A percentile compares a stretch with the other conserved stretches of the same genome.
These are phyloP conservation scores for Chondrus crispus DNA, from an alignment of 23 red algal species.

Conservation along the genomic window DNA sequence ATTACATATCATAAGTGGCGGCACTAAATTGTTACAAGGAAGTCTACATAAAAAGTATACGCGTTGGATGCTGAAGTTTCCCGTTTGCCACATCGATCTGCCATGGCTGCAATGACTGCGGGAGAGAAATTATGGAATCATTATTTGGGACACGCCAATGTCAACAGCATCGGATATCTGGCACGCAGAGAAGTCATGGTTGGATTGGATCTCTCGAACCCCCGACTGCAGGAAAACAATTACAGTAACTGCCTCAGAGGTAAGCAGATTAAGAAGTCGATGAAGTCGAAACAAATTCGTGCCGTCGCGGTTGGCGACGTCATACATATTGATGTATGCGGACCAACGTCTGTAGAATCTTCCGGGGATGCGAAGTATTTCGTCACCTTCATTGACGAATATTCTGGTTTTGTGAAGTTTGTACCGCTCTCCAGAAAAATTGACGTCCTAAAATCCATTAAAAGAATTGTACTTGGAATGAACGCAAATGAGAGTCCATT, in stretches of 20 bases:
- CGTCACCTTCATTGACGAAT: neutral
- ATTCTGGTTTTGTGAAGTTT: neutral
- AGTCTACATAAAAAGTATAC: neutral
- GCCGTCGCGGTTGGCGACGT: neutral
- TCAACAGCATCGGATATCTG: neutral
- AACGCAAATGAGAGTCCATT: neutral
- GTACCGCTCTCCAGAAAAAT: neutral
- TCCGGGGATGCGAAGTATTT: neutral
- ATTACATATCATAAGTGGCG: neutral
- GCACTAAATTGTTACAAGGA: neutral
- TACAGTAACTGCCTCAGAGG: neutral
- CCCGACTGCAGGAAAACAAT: neutral
- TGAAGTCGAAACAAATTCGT: neutral
- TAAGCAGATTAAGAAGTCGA: neutral
- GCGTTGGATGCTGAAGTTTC: neutral
- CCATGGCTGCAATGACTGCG: neutral
- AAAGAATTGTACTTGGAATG: neutral
- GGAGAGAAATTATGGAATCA: neutral
- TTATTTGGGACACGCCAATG: neutral
- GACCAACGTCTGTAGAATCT: neutral
- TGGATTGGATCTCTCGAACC: neutral
- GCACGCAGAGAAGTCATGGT: neutral
- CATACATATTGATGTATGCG: neutral
- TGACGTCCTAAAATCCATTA: neutral
- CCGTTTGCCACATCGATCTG: neutral